Conservation (phyloP, 164 flowering plant genomes). For the Aristolochia californica region DNA sequence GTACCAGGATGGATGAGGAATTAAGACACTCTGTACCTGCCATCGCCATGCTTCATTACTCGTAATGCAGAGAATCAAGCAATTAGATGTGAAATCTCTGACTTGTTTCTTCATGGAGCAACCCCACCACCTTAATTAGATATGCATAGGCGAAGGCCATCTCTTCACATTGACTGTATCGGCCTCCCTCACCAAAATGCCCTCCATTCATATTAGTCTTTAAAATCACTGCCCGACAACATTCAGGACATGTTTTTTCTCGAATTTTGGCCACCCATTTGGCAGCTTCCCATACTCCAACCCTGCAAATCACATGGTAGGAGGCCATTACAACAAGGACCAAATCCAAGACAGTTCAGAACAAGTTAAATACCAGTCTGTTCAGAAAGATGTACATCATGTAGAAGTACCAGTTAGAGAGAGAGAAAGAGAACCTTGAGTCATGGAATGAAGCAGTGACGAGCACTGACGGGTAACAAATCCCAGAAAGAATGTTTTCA, state of each 20-base stretch:
- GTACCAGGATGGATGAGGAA: too few species aligned
- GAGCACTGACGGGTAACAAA: conserved; percentile 65
- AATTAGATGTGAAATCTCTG: background rate
- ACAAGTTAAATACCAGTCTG: too few species aligned
- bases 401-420: too few species aligned
- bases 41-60: too few species aligned
- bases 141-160: conserved; percentile 77
- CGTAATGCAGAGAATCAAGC: too few species aligned
- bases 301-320: conserved; percentile 33
- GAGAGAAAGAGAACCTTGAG: conserved; percentile 35
- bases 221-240: conserved; percentile 57
- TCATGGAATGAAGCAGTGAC: conserved; percentile 63
- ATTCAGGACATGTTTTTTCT: too few species aligned
- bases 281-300: conserved; percentile 95
- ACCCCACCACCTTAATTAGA: too few species aligned
- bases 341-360: too few species aligned
- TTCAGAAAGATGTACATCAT: too few species aligned
- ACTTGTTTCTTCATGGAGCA: conserved; percentile 6
- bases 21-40: too few species aligned
- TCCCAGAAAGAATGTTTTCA: conserved; percentile 48
- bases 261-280: conserved; percentile 99
- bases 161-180: conserved; percentile 54
- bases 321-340: background rate
- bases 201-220: conserved; percentile 75
- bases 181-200: conserved; percentile 86